Evolutionary conservation across 1,284 basidiomycete species (phyloP).

Genomic region (Rhodotorula glutinis): DNA sequence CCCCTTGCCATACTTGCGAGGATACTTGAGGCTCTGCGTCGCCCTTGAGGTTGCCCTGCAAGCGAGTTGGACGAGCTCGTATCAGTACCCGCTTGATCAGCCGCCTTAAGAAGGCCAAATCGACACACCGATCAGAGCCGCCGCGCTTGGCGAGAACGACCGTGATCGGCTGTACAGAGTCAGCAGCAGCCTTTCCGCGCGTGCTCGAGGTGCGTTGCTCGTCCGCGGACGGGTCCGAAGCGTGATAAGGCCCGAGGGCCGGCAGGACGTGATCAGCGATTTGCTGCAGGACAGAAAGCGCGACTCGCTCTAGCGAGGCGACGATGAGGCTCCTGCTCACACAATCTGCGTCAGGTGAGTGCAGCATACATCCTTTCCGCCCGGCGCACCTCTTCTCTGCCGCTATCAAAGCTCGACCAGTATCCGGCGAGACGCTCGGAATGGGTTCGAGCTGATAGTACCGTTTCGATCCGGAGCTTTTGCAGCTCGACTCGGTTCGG

Average conservation of each 20-base stretch:
- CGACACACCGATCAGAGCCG: background rate
- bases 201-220: background rate
- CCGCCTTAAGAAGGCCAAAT: background rate
- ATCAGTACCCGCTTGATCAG: too few relatives aligned
- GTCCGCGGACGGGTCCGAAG: background rate
- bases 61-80: too few relatives aligned
- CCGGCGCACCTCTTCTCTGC: slow-evolving; percentile 10
- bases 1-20: slow-evolving; percentile 22
- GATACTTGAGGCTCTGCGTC: slow-evolving; percentile 15
- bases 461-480: too few relatives aligned
- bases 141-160: slow-evolving; percentile 16
- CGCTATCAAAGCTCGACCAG: background rate
- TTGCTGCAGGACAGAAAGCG: slow-evolving; percentile 20
- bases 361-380: too few relatives aligned
- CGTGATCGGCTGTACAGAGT: background rate
- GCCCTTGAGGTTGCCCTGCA: too few relatives aligned
- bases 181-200: background rate
- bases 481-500: too few relatives aligned
- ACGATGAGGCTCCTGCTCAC: slow-evolving; percentile 22
- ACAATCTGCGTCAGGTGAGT: too few relatives aligned
- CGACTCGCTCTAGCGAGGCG: slow-evolving; percentile 18
- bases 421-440: background rate
- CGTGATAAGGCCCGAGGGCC: too few relatives aligned
- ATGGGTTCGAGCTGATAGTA: slow-evolving; percentile 21
- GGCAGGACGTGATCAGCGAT: slow-evolving; percentile 13